Percentiles rank a stretch among this genome's conserved stretches.
phyloP scores from a whole-genome alignment of 805 yeast genomes.

The Kodamaea hsintzibuensis region DNA sequence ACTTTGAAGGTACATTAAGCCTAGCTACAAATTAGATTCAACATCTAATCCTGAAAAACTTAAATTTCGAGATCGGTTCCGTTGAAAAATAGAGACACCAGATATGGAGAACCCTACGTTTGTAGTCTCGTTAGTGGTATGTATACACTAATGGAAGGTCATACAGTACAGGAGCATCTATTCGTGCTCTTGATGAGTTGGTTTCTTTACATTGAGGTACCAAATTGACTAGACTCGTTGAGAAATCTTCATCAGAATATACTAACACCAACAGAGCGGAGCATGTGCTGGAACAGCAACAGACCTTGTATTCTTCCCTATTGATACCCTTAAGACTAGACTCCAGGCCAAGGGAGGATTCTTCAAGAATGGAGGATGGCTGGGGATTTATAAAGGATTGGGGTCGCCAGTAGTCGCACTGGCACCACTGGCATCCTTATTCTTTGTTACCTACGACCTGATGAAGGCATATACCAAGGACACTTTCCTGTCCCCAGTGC shows the following conservation, averaged over 20 bases:
- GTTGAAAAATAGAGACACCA: background rate
- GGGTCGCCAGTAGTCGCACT: conserved; percentile 94
- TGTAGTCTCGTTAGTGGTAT: conserved; percentile 33
- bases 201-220: no score
- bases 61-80: background rate
- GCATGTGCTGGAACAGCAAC: conserved; percentile 97
- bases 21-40: background rate
- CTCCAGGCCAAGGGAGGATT: conserved; percentile 96
- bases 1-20: no score
- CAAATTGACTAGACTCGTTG: background rate
- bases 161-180: no score
- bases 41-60: background rate
- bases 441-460: conserved; percentile 75
- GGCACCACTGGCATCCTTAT: conserved; percentile 67
- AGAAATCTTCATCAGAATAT: background rate
- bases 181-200: no score
- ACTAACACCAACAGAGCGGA: conserved; percentile 54
- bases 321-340: conserved; percentile 92
- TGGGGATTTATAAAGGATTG: conserved; percentile 86
- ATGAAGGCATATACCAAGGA: conserved; percentile 51
- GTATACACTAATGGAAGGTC: conserved; percentile 13
- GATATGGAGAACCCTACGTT: conserved; percentile 32
- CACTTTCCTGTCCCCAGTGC: conserved; percentile 25
- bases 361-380: conserved; percentile 88
- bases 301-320: conserved; percentile 92